Evolutionary conservation across 176 grass and related monocot species (phyloP).

Genomic region (Leersia perrieri): DNA sequence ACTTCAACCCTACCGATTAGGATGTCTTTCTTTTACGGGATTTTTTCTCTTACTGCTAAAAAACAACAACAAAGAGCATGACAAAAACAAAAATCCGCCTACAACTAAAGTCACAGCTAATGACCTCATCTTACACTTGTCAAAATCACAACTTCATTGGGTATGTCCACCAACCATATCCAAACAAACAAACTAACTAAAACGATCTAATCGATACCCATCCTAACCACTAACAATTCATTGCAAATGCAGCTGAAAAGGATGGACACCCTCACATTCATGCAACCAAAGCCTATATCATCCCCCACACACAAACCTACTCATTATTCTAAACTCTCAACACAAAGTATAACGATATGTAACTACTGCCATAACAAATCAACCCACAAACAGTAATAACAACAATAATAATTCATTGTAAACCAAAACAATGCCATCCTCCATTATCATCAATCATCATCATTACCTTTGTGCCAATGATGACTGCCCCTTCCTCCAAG

Average conservation of each 20-base stretch:
- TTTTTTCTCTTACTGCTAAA: constrained; percentile 8
- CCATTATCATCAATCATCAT: too few species aligned
- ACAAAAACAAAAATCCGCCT: neutral
- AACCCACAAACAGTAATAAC: constrained; percentile 14
- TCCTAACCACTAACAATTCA: constrained; percentile 36
- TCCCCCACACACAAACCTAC: neutral
- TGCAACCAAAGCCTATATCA: constrained; percentile 28
- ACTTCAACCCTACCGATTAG: neutral
- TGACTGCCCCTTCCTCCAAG: constrained; percentile 70
- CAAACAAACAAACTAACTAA: constrained; percentile 36
- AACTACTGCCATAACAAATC: constrained; percentile 32
- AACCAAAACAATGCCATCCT: constrained; percentile 4
- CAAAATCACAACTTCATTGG: constrained; percentile 35
- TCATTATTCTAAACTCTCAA: constrained; percentile 4
- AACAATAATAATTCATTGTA: too few species aligned
- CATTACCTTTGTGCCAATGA: constrained; percentile 65
- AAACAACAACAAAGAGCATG: constrained; percentile 12
- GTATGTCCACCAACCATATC: constrained; percentile 41
- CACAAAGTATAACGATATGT: neutral
- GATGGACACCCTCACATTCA: constrained; percentile 30
- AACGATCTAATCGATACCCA: constrained; percentile 18
- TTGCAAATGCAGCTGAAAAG: constrained; percentile 39
- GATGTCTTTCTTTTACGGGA: constrained; percentile 17
- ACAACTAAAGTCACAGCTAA: neutral
- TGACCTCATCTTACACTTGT: constrained; percentile 38